Conservation (phyloP, 78 protist species). For the Emiliania huxleyi region DNA sequence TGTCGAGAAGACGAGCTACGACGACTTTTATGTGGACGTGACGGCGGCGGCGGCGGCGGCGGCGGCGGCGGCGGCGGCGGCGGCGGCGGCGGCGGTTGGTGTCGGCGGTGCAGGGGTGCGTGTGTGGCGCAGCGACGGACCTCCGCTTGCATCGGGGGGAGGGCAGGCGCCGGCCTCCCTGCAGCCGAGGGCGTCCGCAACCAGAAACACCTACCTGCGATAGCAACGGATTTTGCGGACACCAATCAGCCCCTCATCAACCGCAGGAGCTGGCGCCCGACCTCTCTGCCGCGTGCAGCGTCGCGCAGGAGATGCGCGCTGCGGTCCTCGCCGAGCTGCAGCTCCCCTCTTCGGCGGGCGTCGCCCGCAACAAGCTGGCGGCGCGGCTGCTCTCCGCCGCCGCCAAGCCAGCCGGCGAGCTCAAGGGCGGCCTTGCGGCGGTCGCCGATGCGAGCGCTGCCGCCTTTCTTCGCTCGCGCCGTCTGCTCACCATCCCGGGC, state of each 20-base stretch:
- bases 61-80: not conserved
- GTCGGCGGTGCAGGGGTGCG: not conserved
- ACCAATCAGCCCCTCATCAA: no score
- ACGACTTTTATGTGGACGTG: not conserved
- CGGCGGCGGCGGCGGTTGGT: not conserved
- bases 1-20: not conserved
- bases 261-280: not conserved
- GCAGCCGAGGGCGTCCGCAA: no score
- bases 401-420: not conserved
- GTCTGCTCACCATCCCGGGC: not conserved
- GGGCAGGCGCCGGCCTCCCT: no score
- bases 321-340: not conserved
- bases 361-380: not conserved
- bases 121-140: no score
- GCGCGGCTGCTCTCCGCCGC: not conserved
- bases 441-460: not conserved
- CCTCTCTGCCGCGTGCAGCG: not conserved
- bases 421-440: not conserved
- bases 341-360: not conserved
- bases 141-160: no score
- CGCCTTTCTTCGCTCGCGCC: not conserved
- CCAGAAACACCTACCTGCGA: no score
- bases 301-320: not conserved
- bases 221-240: no score
- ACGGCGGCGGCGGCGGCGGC: not conserved